These are phyloP conservation scores for Rheum nobile DNA, from an alignment of 148 eudicot genomes.

Conservation along the genomic window DNA sequence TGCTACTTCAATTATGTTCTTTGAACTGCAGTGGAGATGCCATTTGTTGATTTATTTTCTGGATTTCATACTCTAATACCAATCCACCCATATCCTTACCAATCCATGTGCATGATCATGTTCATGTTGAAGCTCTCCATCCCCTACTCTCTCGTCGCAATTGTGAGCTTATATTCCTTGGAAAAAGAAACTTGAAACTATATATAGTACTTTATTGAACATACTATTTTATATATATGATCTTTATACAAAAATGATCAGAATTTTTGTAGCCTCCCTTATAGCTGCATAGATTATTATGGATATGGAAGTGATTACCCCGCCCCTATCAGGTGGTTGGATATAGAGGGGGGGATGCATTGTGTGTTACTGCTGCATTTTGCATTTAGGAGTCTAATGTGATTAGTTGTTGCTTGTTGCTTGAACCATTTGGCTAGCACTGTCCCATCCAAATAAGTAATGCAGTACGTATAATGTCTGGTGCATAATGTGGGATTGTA, in stretches of 20 bases:
- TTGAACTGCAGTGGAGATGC: too few relatives aligned
- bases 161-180: background rate
- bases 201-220: background rate
- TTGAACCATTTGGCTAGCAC: background rate
- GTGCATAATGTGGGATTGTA: too few relatives aligned
- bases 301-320: too few relatives aligned
- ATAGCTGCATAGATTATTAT: background rate
- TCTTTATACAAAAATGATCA: background rate
- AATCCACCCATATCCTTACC: background rate
- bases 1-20: background rate
- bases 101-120: background rate
- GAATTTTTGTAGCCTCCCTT: background rate
- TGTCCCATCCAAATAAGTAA: background rate
- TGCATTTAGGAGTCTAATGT: background rate
- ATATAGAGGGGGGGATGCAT: too few relatives aligned
- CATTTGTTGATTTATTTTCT: background rate
- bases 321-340: too few relatives aligned
- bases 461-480: too few relatives aligned
- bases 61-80: background rate
- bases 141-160: background rate
- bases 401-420: background rate
- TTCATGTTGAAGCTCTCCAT: background rate
- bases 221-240: background rate
- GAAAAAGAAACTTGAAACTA: background rate
- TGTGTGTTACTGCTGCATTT: too few relatives aligned